Base-by-base conservation (phyloP, 1,139 yeast species). In the Zygoascus sp. region DNA sequence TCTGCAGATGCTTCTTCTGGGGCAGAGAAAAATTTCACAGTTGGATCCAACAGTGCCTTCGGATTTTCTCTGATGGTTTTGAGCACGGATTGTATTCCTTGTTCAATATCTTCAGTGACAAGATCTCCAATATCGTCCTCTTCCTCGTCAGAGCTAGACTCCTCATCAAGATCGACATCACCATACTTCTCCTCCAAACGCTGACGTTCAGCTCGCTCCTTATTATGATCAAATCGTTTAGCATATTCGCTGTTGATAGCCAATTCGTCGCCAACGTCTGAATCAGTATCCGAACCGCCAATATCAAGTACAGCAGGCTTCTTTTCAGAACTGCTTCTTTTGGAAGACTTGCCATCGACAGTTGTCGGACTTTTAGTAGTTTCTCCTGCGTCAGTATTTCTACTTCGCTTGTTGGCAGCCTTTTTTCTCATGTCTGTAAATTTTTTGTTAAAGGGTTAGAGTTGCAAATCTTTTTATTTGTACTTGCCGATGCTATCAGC, bases 121-220 rank as follows among this genome's bases (percentile, higher is more conserved):
- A 92, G 70, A 34, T 88, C 96, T 42, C 97, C 99, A 58, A 66
- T 83, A 53, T 90, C 97, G 61, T 94, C 99, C 66, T 94, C 99
- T 4, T 83, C 92, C 62, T 88, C 97, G 4, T 71, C 64, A 1
- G 73, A 66, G 0, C 70, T 63, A 4, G 64, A 66, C 15, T 62
- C 66, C 7, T 58, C 63, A 3, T 62, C 65, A 9, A 61, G 64
- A 6, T 61, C 65, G 10, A 55, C 59, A 39, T 62, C 57, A 32
- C 55, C 50, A 48, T 53, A 47, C 50, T 59, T 62, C 52, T 58
- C 62, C 51, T 61, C 53, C 28, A 53, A 49, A 16, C 63, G 49
- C 32, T 61, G 62, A 9, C 49, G 46, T 28, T 63, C 70, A 45
- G 63, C 68, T 16, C 68, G 57, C 47, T 59, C 59, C 50, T 65